Conservation (phyloP, 1,284 basidiomycete species). For the Ceratobasidium theobromae region DNA sequence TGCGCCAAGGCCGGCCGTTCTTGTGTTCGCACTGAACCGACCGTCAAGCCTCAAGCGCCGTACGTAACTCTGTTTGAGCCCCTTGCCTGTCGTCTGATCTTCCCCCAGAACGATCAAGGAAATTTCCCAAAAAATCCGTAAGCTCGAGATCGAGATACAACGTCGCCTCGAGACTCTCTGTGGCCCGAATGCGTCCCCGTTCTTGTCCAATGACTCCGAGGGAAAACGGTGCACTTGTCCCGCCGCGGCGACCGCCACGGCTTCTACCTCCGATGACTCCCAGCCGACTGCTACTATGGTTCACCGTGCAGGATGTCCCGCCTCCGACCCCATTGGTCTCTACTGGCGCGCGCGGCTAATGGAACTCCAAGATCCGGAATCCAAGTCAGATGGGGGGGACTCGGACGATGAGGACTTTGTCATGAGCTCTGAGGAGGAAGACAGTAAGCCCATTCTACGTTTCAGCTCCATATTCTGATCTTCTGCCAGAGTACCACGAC, state of each 20-base stretch:
- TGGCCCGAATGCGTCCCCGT: neutral
- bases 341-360: conserved; percentile 10
- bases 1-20: no score
- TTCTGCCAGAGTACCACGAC: neutral
- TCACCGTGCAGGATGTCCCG: conserved; percentile 1
- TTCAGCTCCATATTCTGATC: neutral
- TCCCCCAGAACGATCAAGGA: neutral
- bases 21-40: no score
- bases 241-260: neutral
- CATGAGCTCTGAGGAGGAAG: conserved; percentile 5
- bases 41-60: no score
- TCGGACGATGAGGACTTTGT: neutral
- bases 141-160: neutral
- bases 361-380: neutral
- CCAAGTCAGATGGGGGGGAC: neutral
- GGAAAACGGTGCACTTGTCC: conserved; percentile 4
- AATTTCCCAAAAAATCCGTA: neutral
- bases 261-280: neutral
- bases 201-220: neutral
- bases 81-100: neutral
- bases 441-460: neutral
- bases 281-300: neutral
- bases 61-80: no score
- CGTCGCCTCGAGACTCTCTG: neutral
- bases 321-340: neutral